phyloP scores from a whole-genome alignment of 331 rosid species.

The Malus hybrid region DNA sequence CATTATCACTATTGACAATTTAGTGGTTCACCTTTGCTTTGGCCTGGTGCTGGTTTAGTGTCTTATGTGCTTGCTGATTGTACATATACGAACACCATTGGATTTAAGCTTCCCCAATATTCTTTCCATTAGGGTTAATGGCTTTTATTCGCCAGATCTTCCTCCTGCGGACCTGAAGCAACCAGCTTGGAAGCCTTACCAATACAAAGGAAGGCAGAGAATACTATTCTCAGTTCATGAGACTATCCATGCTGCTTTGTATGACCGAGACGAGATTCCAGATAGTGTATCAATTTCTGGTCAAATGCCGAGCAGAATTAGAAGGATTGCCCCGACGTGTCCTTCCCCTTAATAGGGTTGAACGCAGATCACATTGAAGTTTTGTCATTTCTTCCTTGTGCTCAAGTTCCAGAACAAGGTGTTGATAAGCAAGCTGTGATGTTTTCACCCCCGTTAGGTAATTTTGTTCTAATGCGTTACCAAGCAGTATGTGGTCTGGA shows the following conservation, averaged over 20 bases:
- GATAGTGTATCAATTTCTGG: constrained; percentile 80
- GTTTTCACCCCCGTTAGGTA: constrained; percentile 94
- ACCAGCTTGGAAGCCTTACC: constrained; percentile 98
- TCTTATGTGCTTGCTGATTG: constrained; percentile 10
- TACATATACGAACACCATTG: constrained; percentile 70
- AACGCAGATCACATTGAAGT: constrained; percentile 41
- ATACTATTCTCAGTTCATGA: constrained; percentile 73
- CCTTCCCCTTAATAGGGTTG: constrained; percentile 54
- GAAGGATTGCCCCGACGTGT: constrained; percentile 91
- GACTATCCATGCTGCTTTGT: constrained; percentile 75
- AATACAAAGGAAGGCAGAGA: constrained; percentile 82
- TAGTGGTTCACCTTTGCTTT: constrained; percentile 21
- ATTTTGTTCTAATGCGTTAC: constrained; percentile 80
- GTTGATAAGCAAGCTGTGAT: constrained; percentile 76
- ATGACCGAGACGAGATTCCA: constrained; percentile 91
- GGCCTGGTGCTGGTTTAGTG: constrained; percentile 11
- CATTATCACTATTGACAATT: not conserved
- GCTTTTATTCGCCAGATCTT: constrained; percentile 75
- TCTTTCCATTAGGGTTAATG: constrained; percentile 58
- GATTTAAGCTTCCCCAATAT: constrained; percentile 81
- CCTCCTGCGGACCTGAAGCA: constrained; percentile 85
- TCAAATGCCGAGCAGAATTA: constrained; percentile 88
- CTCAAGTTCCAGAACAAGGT: constrained; percentile 82
- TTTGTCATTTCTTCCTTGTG: constrained; percentile 82
- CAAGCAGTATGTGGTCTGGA: constrained; percentile 65